Conservation (phyloP, 148 eudicot genomes). For the Polygonum maritimum region DNA sequence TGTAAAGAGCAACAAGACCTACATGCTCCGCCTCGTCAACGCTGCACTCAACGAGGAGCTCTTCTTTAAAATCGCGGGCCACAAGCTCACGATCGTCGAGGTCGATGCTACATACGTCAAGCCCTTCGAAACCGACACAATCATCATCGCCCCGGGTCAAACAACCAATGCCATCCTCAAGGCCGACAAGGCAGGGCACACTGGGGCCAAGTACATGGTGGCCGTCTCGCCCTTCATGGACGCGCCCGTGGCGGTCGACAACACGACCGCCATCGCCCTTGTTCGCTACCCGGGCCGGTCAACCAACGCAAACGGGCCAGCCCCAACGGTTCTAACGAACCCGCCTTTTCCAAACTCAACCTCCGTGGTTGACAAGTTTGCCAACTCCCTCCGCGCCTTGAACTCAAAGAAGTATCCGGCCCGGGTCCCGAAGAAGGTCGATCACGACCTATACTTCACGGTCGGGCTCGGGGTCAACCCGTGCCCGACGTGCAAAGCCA, state of each 20-base stretch:
- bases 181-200: conserved; percentile 12
- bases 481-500: conserved; percentile 29
- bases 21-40: conserved; percentile 19
- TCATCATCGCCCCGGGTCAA: conserved; percentile 19
- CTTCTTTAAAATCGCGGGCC: conserved; percentile 18
- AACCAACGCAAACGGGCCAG: conserved; percentile 15
- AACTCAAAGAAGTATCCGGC: conserved; percentile 45
- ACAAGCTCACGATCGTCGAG: conserved; percentile 15
- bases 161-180: conserved; percentile 16
- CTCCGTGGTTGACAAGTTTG: conserved; percentile 25
- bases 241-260: conserved; percentile 51
- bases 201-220: conserved; percentile 39
- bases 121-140: conserved; percentile 17
- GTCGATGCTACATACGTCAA: conserved; percentile 19
- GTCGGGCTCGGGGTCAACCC: conserved; percentile 47
- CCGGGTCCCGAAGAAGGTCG: conserved; percentile 32
- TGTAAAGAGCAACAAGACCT: conserved; percentile 32
- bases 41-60: conserved; percentile 10
- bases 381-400: conserved; percentile 33
- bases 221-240: conserved; percentile 72
- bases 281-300: conserved; percentile 24
- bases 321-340: conserved; percentile 20
- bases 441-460: conserved; percentile 42
- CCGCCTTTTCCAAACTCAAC: conserved; percentile 51
- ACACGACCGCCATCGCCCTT: conserved; percentile 30